Evolutionary conservation across 2,329 filamentous ascomycete genomes (phyloP).

Genomic region (Juglanconis sp.): DNA sequence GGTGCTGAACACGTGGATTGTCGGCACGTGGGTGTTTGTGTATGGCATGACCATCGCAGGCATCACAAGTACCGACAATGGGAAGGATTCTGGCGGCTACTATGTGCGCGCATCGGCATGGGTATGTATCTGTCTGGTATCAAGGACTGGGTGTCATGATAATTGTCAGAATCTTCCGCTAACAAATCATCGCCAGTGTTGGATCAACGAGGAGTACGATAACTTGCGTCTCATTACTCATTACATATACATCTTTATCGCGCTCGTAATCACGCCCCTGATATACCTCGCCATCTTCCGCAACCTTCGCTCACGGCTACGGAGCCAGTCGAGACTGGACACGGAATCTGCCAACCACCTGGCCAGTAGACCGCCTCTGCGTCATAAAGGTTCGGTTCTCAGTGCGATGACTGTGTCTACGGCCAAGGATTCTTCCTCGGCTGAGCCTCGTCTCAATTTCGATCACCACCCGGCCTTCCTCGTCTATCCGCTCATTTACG

Average conservation of each 20-base stretch:
- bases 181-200: slow-evolving; percentile 43
- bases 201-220: slow-evolving; percentile 53
- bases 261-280: slow-evolving; percentile 31
- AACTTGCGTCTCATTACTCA: slow-evolving; percentile 55
- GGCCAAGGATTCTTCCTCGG: neutral
- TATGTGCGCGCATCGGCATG: slow-evolving; percentile 56
- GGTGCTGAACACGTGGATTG: slow-evolving; percentile 40
- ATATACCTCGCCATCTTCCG: slow-evolving; percentile 37
- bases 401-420: slow-evolving; percentile 1
- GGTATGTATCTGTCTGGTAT: slow-evolving; percentile 28
- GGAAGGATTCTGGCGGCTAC: slow-evolving; percentile 28
- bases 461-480: slow-evolving; percentile 44
- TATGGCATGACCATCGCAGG: slow-evolving; percentile 44
- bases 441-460: neutral
- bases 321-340: neutral
- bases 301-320: slow-evolving; percentile 25
- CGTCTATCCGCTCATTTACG: slow-evolving; percentile 60
- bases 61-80: slow-evolving; percentile 24
- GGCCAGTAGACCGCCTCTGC: neutral
- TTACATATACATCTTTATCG: slow-evolving; percentile 60
- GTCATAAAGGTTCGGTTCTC: neutral
- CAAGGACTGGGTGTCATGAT: neutral
- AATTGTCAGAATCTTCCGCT: neutral
- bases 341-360: neutral
- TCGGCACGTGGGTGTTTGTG: slow-evolving; percentile 47